These are phyloP conservation scores for Suillus hirtellus DNA, from an alignment of 768 basidiomycete genomes.

Conservation along the genomic window DNA sequence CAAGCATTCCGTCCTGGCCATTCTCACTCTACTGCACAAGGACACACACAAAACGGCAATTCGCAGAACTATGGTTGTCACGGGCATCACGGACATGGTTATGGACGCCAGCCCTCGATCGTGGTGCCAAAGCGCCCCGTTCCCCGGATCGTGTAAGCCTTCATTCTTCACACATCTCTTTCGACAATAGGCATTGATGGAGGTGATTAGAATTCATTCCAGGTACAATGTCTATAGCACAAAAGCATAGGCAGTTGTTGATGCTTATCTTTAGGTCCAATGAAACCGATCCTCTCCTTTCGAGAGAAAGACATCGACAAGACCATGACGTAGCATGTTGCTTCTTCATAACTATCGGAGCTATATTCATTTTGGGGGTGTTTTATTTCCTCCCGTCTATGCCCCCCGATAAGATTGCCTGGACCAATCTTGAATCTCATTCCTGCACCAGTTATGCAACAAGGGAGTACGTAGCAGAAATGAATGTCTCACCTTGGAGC, in stretches of 20 bases:
- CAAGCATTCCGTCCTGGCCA: not conserved
- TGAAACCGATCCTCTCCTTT: conserved; percentile 1
- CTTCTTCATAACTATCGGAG: not conserved
- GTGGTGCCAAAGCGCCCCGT: not conserved
- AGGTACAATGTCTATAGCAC: not conserved
- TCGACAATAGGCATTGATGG: not conserved
- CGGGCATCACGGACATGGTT: not conserved
- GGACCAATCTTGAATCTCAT: conserved; percentile 18
- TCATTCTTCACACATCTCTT: not conserved
- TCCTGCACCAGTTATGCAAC: conserved; percentile 29
- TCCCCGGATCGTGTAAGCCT: not conserved
- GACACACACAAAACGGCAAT: not conserved
- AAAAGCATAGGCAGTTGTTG: not conserved
- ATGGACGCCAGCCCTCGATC: not conserved
- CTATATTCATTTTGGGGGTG: not conserved
- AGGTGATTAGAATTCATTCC: not conserved
- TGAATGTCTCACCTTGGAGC: conserved; percentile 31
- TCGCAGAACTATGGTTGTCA: no score
- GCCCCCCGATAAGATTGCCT: conserved; percentile 13
- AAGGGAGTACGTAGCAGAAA: conserved; percentile 29
- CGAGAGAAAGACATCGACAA: not conserved
- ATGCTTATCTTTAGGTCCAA: not conserved
- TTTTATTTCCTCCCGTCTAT: not conserved
- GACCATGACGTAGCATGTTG: not conserved
- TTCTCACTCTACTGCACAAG: not conserved